Evolutionary conservation across 1,284 basidiomycete species (phyloP).

Genomic region (Trametes hirsuta): DNA sequence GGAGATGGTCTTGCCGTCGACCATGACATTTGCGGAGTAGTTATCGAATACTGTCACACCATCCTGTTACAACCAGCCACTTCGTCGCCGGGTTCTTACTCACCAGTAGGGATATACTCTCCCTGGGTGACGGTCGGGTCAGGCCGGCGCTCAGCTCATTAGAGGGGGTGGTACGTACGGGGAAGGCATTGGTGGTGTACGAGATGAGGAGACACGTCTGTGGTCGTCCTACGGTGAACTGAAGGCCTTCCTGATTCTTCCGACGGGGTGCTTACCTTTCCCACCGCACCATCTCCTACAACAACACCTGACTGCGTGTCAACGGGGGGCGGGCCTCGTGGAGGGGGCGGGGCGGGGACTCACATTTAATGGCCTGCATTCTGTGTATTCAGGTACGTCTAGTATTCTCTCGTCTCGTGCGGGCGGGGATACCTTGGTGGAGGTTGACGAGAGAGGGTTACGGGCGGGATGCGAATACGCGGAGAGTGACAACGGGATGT

Average conservation of each 20-base stretch:
- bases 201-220: constrained; percentile 97
- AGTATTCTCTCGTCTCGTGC: constrained; percentile 15
- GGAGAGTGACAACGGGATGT: constrained; percentile 17
- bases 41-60: constrained; percentile 82
- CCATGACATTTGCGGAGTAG: constrained; percentile 96
- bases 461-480: constrained; percentile 7
- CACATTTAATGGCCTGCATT: constrained; percentile 49
- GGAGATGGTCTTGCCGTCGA: constrained; percentile 98
- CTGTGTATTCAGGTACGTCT: constrained; percentile 32
- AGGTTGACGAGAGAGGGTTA: not conserved
- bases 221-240: constrained; percentile 13
- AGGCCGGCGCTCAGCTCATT: constrained; percentile 23
- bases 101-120: constrained; percentile 97
- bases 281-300: constrained; percentile 99
- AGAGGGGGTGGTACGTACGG: constrained; percentile 58
- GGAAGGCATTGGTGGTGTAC: constrained; percentile 96
- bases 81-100: constrained; percentile 19
- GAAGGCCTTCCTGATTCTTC: constrained; percentile 3
- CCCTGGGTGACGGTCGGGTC: constrained; percentile 54
- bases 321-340: constrained; percentile 5
- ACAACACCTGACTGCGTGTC: constrained; percentile 76
- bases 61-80: constrained; percentile 2
- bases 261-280: constrained; percentile 72
- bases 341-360: constrained; percentile 16
- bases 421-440: constrained; percentile 19